A percentile compares a stretch with the other conserved stretches of the same genome.
These are phyloP conservation scores for Cupressus sempervirens DNA, from an alignment of 75 land plant genomes.

Conservation along the genomic window DNA sequence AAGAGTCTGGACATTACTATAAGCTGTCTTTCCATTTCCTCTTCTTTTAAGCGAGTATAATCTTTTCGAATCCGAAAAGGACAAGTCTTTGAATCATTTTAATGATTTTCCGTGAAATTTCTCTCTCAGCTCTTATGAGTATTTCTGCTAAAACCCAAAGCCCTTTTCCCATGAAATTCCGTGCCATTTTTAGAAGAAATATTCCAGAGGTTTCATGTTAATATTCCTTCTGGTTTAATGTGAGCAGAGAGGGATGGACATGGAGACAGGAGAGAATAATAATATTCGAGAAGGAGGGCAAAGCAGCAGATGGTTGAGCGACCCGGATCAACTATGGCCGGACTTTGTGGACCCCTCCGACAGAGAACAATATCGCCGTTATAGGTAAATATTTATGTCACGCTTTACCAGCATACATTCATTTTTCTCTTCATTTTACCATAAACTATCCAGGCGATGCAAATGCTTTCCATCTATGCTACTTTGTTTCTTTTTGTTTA, in stretches of 20 bases:
- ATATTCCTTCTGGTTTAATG: not conserved
- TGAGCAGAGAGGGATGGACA: not conserved
- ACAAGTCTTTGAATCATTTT: too few species aligned
- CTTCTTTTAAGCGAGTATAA: too few species aligned
- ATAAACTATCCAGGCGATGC: not conserved
- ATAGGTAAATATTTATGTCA: not conserved
- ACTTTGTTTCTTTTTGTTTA: not conserved
- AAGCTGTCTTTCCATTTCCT: too few species aligned
- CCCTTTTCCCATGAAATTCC: not conserved
- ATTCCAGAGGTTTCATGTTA: not conserved
- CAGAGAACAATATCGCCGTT: conserved; percentile 8
- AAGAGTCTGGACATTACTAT: too few species aligned
- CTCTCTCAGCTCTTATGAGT: not conserved
- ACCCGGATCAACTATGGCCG: not conserved
- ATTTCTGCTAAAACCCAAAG: not conserved
- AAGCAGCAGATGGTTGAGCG: not conserved
- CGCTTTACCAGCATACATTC: not conserved
- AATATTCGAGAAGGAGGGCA: not conserved
- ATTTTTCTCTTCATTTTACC: not conserved
- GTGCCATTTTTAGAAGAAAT: not conserved
- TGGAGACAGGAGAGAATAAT: not conserved
- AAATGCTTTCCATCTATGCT: not conserved
- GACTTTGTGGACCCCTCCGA: not conserved
- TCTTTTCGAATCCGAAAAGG: too few species aligned
- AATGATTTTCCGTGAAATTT: too few species aligned